phyloP scores from a whole-genome alignment of 331 rosid genomes.

The Prunus yedoensis region DNA sequence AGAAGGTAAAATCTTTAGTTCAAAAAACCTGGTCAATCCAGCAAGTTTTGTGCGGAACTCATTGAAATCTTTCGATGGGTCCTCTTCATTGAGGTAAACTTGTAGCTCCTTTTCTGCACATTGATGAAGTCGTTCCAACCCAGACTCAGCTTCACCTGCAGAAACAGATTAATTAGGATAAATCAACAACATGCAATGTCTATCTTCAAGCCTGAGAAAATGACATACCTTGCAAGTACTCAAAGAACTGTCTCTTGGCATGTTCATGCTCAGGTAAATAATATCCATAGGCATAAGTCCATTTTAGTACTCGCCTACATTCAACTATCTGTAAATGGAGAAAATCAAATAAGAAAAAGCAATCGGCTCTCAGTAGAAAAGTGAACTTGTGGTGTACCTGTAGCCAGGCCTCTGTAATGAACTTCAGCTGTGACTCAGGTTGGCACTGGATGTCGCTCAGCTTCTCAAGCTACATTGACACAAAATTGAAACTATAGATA shows the following conservation, averaged over 20 bases:
- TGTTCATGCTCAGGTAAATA: conserved; percentile 47
- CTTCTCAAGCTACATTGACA: conserved; percentile 40
- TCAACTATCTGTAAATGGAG: conserved; percentile 47
- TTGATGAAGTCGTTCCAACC: conserved; percentile 62
- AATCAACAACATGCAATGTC: not conserved
- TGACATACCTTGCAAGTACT: conserved; percentile 47
- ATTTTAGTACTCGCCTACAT: conserved; percentile 60
- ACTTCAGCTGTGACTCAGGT: conserved; percentile 48
- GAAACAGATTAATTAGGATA: conserved; percentile 5
- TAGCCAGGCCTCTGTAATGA: conserved; percentile 60
- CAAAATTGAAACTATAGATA: not conserved
- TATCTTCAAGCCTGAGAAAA: conserved; percentile 16
- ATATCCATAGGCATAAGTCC: conserved; percentile 67
- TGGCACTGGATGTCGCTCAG: conserved; percentile 45
- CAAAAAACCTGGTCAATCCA: conserved; percentile 40
- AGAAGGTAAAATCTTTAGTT: not conserved
- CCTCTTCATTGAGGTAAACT: conserved; percentile 31
- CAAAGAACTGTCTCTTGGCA: conserved; percentile 58
- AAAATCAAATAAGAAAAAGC: not conserved
- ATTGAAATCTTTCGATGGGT: conserved; percentile 36
- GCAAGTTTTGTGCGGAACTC: conserved; percentile 45
- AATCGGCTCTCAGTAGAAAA: not conserved
- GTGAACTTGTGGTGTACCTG: conserved; percentile 33
- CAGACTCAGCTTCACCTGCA: conserved; percentile 59
- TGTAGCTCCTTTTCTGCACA: conserved; percentile 44